phyloP scores from a whole-genome alignment of 2,329 filamentous ascomycete species.

The Ceratocystis destructans region DNA sequence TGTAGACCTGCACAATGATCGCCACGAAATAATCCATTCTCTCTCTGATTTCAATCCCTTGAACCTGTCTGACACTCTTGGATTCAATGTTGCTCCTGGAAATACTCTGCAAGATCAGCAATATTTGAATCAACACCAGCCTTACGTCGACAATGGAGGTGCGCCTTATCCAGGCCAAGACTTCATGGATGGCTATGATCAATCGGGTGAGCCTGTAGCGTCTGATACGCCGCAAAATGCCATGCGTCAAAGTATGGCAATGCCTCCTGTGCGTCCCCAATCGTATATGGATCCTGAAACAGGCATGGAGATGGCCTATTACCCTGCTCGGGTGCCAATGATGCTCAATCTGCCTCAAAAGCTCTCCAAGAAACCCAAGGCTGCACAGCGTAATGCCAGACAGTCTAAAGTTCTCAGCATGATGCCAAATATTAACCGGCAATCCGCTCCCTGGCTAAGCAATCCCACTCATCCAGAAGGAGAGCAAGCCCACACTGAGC shows the following conservation, averaged over 20 bases:
- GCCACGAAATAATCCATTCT: not conserved
- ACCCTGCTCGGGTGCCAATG: conserved; percentile 84
- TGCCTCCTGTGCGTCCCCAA: conserved; percentile 31
- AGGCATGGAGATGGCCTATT: conserved; percentile 77
- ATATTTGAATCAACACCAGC: not conserved
- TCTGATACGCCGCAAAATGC: not conserved
- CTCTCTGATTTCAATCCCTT: conserved; percentile 6
- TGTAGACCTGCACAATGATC: conserved; percentile 9
- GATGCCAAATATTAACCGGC: conserved; percentile 30
- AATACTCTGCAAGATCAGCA: not conserved
- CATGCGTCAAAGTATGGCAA: conserved; percentile 11
- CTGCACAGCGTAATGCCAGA: conserved; percentile 51
- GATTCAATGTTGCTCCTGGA: conserved; percentile 1
- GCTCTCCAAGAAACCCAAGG: conserved; percentile 59
- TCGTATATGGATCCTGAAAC: conserved; percentile 51
- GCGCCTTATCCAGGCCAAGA: not conserved
- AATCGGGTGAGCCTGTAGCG: not conserved
- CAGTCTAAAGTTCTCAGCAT: conserved; percentile 59
- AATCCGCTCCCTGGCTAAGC: conserved; percentile 28
- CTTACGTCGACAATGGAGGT: not conserved
- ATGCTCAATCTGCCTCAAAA: conserved; percentile 88
- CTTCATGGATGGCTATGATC: not conserved
- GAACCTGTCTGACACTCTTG: conserved; percentile 10
- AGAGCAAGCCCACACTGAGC: conserved; percentile 11
- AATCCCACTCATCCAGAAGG: conserved; percentile 4